phyloP scores from a whole-genome alignment of 2,329 filamentous ascomycete species.

The Hawksworthiomyces lignivorus region DNA sequence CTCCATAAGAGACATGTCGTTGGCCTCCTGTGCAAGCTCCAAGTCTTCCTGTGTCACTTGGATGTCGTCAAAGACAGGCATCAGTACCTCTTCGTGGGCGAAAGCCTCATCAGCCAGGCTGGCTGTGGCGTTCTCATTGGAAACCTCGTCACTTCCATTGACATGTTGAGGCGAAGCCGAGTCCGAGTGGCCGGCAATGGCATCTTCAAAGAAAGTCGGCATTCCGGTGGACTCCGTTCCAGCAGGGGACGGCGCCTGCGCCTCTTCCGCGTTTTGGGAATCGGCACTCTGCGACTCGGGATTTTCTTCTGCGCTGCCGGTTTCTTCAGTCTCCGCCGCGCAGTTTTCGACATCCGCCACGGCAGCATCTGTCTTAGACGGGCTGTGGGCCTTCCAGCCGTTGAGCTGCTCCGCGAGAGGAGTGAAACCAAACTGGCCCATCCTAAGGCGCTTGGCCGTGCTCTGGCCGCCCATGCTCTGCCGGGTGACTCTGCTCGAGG shows the following conservation, averaged over 20 bases:
- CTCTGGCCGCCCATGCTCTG: slow-evolving; percentile 18
- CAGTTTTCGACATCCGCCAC: slow-evolving; percentile 9
- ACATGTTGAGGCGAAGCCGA: background rate
- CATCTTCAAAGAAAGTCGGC: slow-evolving; percentile 53
- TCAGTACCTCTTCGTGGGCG: slow-evolving; percentile 19
- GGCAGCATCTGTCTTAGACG: slow-evolving; percentile 28
- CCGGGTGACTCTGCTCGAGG: background rate
- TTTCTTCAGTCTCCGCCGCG: slow-evolving; percentile 20
- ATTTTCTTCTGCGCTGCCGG: too few species aligned
- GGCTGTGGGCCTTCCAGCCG: slow-evolving; percentile 56
- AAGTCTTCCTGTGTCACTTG: slow-evolving; percentile 48
- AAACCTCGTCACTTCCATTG: background rate
- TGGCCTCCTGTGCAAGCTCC: slow-evolving; percentile 48
- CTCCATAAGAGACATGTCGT: slow-evolving; percentile 52
- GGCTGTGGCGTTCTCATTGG: slow-evolving; percentile 1
- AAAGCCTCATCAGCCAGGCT: slow-evolving; percentile 5
- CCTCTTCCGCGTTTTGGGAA: too few species aligned
- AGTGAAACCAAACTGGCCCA: slow-evolving; percentile 46
- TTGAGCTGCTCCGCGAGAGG: slow-evolving; percentile 54
- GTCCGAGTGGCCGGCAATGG: slow-evolving; percentile 39
- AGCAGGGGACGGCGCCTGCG: too few species aligned
- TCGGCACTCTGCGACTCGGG: too few species aligned
- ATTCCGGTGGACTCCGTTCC: slow-evolving; percentile 29
- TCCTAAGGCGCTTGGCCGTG: slow-evolving; percentile 20
- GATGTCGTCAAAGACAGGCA: slow-evolving; percentile 37